Evolutionary conservation across 352 stramenopile species (phyloP).

Genomic region (Phytophthora palmivora): DNA sequence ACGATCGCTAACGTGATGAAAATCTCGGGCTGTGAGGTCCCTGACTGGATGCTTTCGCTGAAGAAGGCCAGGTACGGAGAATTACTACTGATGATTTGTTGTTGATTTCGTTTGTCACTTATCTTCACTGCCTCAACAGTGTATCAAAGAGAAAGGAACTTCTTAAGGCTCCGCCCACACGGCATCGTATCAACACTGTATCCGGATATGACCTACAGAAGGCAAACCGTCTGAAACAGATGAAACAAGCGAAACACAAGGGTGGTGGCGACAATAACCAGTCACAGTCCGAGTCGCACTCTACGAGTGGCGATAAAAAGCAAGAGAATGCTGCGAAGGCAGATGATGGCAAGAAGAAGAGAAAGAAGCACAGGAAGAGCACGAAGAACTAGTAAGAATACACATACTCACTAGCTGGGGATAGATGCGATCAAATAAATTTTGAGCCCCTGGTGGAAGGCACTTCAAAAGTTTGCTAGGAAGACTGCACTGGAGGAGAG

Average conservation of each 20-base stretch:
- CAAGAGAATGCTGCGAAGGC: slow-evolving; percentile 12
- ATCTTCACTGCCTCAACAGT: slow-evolving; percentile 36
- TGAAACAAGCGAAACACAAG: slow-evolving; percentile 48
- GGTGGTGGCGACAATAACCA: slow-evolving; percentile 13
- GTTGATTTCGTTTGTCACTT: slow-evolving; percentile 11
- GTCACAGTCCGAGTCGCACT: slow-evolving; percentile 13
- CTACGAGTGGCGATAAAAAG: slow-evolving; percentile 17
- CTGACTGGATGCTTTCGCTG: slow-evolving; percentile 98
- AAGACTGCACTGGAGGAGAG: slow-evolving; percentile 10
- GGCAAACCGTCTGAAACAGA: slow-evolving; percentile 67
- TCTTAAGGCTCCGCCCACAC: slow-evolving; percentile 76
- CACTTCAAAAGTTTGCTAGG: not conserved
- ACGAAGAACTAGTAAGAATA: slow-evolving; percentile 26
- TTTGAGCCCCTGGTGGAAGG: not conserved
- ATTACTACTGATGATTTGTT: not conserved
- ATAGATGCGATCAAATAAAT: slow-evolving; percentile 18
- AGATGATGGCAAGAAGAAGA: slow-evolving; percentile 21
- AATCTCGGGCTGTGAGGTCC: slow-evolving; percentile 97
- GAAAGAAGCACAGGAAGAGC: slow-evolving; percentile 41
- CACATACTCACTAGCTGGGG: not conserved
- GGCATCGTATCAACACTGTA: slow-evolving; percentile 84
- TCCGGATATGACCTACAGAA: slow-evolving; percentile 91
- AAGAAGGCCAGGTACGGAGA: slow-evolving; percentile 88
- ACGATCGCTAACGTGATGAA: slow-evolving; percentile 99
- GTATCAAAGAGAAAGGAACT: slow-evolving; percentile 80